These are phyloP conservation scores for Termitomyces sp. DNA, from an alignment of 768 basidiomycete genomes.

Conservation along the genomic window DNA sequence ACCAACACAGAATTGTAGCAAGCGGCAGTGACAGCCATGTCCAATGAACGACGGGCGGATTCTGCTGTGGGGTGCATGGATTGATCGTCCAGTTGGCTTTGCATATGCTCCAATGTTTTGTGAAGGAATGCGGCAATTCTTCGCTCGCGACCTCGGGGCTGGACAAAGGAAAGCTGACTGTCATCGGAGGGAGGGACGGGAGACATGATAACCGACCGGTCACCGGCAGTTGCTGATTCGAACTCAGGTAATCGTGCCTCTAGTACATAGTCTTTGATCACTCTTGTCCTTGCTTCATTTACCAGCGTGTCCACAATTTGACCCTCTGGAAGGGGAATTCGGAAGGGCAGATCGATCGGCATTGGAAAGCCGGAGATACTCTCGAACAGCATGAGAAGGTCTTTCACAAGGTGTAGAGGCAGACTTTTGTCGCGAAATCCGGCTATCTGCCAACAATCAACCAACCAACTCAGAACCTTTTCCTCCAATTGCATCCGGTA, in stretches of 20 bases:
- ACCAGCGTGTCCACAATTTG: constrained; percentile 54
- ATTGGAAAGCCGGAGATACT: constrained; percentile 53
- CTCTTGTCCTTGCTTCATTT: constrained; percentile 48
- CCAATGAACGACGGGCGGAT: constrained; percentile 59
- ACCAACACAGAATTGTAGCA: constrained; percentile 63
- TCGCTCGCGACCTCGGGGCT: constrained; percentile 53
- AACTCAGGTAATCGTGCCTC: constrained; percentile 53
- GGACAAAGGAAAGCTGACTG: constrained; percentile 27
- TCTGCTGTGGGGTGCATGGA: constrained; percentile 49
- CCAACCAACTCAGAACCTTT: constrained; percentile 77
- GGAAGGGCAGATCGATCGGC: constrained; percentile 37
- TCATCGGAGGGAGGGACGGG: constrained; percentile 1
- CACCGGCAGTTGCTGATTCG: constrained; percentile 1
- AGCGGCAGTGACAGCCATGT: constrained; percentile 61
- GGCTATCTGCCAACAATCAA: constrained; percentile 58
- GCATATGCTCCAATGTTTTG: constrained; percentile 52
- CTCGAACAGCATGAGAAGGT: constrained; percentile 60
- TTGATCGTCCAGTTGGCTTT: constrained; percentile 40
- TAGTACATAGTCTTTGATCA: constrained; percentile 69
- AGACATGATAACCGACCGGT: background rate
- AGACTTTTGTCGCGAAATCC: constrained; percentile 33
- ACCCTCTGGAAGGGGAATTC: constrained; percentile 65
- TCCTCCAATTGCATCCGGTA: constrained; percentile 86
- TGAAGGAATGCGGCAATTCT: constrained; percentile 57
- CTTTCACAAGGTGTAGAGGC: constrained; percentile 48